Evolutionary conservation across 495 filamentous ascomycete genomes (phyloP).

Genomic region (Symbiotaphrina buchneri): DNA sequence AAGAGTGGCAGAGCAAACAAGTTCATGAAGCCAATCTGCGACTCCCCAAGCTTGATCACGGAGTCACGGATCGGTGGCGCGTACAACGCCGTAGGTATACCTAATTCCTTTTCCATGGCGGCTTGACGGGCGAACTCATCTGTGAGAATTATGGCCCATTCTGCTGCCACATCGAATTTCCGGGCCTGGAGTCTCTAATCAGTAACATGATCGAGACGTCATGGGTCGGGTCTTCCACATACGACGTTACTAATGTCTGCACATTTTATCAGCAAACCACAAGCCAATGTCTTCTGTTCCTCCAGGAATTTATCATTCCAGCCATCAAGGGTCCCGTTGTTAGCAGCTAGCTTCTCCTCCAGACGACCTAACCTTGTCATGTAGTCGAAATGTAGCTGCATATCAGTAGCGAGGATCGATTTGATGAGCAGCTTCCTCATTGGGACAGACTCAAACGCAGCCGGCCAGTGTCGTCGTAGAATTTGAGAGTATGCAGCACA

Average conservation of each 20-base stretch:
- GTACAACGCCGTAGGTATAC: conserved; percentile 68
- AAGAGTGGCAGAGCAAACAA: conserved; percentile 86
- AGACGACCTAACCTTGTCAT: conserved; percentile 64
- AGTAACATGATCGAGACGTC: not conserved
- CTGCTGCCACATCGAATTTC: conserved; percentile 53
- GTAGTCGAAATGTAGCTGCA: conserved; percentile 90
- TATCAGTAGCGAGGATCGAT: conserved; percentile 88
- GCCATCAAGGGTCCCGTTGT: conserved; percentile 20
- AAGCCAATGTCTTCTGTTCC: conserved; percentile 55
- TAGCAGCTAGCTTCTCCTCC: conserved; percentile 49
- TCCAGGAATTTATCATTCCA: conserved; percentile 52
- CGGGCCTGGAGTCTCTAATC: conserved; percentile 41
- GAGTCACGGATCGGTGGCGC: conserved; percentile 66
- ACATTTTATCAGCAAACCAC: conserved; percentile 87
- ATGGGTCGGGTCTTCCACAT: conserved; percentile 9
- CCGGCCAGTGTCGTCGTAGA: conserved; percentile 77
- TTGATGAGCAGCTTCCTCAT: conserved; percentile 85
- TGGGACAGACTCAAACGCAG: conserved; percentile 44
- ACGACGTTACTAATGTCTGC: conserved; percentile 98
- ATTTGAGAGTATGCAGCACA: conserved; percentile 96
- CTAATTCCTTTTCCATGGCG: conserved; percentile 69
- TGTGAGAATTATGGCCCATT: conserved; percentile 79
- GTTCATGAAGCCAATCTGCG: conserved; percentile 90
- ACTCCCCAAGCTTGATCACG: conserved; percentile 54
- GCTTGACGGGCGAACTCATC: conserved; percentile 90